Conservation (phyloP, 2,329 filamentous ascomycete species). For the Penicillium concentricum region DNA sequence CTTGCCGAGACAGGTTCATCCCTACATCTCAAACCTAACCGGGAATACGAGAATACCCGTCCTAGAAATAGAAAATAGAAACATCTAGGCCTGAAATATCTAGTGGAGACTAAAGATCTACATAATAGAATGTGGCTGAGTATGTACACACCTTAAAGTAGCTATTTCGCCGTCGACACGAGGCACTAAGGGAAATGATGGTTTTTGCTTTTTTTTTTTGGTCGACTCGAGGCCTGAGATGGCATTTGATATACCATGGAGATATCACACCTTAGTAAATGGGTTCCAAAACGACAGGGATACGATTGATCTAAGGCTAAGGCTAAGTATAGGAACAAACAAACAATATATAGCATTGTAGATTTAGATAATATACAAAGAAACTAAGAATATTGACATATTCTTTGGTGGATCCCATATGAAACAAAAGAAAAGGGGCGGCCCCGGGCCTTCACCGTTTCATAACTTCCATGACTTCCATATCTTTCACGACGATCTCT, state of each 20-base stretch:
- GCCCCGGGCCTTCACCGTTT: conserved; percentile 10
- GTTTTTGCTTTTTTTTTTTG: background rate
- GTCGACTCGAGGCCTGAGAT: background rate
- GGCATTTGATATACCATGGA: background rate
- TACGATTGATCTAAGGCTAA: background rate
- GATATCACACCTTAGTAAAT: no score
- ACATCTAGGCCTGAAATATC: background rate
- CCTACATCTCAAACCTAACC: background rate
- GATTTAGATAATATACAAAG: no score
- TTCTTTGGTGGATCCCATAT: background rate
- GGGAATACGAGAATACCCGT: background rate
- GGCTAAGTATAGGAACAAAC: background rate
- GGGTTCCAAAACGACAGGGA: no score
- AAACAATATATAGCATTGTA: no score
- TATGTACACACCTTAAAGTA: background rate
- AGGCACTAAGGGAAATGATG: background rate
- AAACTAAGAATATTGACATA: no score
- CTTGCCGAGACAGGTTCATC: background rate
- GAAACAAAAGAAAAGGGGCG: conserved; percentile 21
- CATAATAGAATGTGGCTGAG: background rate
- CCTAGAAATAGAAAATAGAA: background rate
- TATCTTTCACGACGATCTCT: conserved; percentile 25
- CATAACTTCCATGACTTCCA: conserved; percentile 3
- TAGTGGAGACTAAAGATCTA: background rate
- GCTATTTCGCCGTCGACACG: background rate